These are phyloP conservation scores for Rostrohypoxylon terebratum DNA, from an alignment of 495 filamentous ascomycete genomes.

Conservation along the genomic window DNA sequence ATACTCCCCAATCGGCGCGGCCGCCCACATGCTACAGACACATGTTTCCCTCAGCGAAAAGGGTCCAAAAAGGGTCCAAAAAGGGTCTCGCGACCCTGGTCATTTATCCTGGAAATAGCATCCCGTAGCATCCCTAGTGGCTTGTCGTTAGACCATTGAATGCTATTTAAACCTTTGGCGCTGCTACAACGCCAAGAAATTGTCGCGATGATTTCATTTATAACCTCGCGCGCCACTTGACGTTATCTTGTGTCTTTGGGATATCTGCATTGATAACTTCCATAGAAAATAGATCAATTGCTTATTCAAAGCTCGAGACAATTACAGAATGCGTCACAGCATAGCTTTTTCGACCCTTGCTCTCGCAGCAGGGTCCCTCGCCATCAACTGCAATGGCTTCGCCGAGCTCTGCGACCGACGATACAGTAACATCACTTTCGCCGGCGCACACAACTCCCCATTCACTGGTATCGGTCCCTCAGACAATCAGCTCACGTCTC, in stretches of 20 bases:
- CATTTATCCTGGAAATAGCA: conserved; percentile 29
- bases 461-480: conserved; percentile 72
- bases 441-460: conserved; percentile 83
- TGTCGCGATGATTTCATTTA: conserved; percentile 25
- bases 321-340: conserved; percentile 36
- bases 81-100: conserved; percentile 38
- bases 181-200: conserved; percentile 7
- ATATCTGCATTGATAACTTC: conserved; percentile 17
- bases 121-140: too few species aligned
- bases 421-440: conserved; percentile 83
- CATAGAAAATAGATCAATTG: not conserved
- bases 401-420: conserved; percentile 75
- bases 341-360: conserved; percentile 36
- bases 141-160: conserved; percentile 22
- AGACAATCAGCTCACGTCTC: conserved; percentile 74
- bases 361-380: conserved; percentile 37
- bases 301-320: not conserved
- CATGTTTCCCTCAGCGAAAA: conserved; percentile 25
- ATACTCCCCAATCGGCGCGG: conserved; percentile 28
- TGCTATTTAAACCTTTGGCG: conserved; percentile 28
- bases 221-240: conserved; percentile 7
- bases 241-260: conserved; percentile 22
- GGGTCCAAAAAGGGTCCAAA: too few species aligned
- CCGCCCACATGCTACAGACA: conserved; percentile 42
- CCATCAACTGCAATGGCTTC: conserved; percentile 76